Base-by-base conservation (phyloP, 768 basidiomycete genomes). In the Tylopilus balloui region DNA sequence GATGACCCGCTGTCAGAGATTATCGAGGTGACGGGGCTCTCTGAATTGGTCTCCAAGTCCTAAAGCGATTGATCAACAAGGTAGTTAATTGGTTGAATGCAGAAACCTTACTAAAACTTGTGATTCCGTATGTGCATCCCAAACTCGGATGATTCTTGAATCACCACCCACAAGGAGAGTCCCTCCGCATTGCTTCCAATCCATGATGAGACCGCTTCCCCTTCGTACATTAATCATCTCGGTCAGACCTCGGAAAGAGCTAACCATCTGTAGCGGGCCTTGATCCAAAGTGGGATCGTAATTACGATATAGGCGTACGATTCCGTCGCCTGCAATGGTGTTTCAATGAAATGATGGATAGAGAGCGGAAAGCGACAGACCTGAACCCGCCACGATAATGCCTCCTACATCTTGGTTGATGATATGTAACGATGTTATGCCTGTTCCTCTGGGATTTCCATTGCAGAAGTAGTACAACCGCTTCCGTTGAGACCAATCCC, bases 401-500 rank as follows among this genome's bases (percentile, higher is more conserved):
- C 92, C 92, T 9, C 90, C 88, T 13, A 92, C 87, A 49, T 96
- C 92, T 69, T 99, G 91, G 64, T 99, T 97, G 66, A 98, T 91
- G 62, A 97, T 84, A 47, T 92, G 83, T 19, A 97, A 70, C 2
- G 88, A 84, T 0, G 96, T 94, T 49, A 97, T 88, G 47, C 80
- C 85, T 4, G 86, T 88, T 29, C 87, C 87, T 47, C 72, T 74
- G 1, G 86, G 79, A 63, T 94, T 93, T 40, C 90, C 92, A 58
- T 98, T 97, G 60, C 80, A 86, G 71, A 97, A 98, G 48, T 81
- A 78, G 52, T 83, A 86, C 47, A 98, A 62, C 23, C 84, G 80
- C 57, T 81, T 84, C 44, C 84, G 80, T 43, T 79, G 79, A 42
- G 88, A 81, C 95, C 95, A 98, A 60, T 99, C 93, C 84, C 89